Percentiles rank a stretch among this genome's conserved stretches.
phyloP scores from a whole-genome alignment of 2,329 filamentous ascomycete species.

The Fusarium secorum region DNA sequence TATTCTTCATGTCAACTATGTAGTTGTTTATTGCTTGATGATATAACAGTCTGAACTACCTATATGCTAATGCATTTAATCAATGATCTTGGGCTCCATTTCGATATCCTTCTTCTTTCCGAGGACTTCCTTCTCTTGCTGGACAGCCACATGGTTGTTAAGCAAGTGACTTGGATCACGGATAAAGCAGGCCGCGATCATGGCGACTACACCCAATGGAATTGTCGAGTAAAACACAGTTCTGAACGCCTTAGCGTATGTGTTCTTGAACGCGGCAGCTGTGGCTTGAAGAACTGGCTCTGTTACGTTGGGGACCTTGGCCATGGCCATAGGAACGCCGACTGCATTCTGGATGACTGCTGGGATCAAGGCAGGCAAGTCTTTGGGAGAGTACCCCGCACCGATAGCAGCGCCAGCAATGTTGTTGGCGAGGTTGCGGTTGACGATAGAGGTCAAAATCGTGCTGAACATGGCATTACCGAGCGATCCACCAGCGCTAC shows the following conservation, averaged over 20 bases:
- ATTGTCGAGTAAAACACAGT: constrained; percentile 13
- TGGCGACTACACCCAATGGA: not conserved
- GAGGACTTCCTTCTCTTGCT: constrained; percentile 7
- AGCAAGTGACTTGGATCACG: constrained; percentile 7
- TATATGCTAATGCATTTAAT: not conserved
- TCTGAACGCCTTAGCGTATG: not conserved
- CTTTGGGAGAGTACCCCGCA: not conserved
- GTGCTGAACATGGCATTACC: constrained; percentile 20
- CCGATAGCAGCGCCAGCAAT: constrained; percentile 5
- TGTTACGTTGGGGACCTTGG: constrained; percentile 9
- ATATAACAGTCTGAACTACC: not conserved
- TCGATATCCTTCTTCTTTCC: constrained; percentile 7
- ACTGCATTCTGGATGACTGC: constrained; percentile 8
- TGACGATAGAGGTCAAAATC: constrained; percentile 1
- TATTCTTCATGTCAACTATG: not conserved
- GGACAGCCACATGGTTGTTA: constrained; percentile 12
- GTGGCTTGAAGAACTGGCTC: constrained; percentile 2
- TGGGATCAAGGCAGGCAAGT: not conserved
- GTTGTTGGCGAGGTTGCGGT: not conserved
- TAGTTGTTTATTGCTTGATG: not conserved
- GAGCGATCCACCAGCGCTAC: constrained; percentile 8
- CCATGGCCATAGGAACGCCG: constrained; percentile 5
- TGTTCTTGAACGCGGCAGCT: constrained; percentile 1
- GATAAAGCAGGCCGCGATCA: constrained; percentile 2
- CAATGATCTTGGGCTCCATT: not conserved